Evolutionary conservation across 2,329 filamentous ascomycete species (phyloP).

Genomic region (Penicillium crustosum): DNA sequence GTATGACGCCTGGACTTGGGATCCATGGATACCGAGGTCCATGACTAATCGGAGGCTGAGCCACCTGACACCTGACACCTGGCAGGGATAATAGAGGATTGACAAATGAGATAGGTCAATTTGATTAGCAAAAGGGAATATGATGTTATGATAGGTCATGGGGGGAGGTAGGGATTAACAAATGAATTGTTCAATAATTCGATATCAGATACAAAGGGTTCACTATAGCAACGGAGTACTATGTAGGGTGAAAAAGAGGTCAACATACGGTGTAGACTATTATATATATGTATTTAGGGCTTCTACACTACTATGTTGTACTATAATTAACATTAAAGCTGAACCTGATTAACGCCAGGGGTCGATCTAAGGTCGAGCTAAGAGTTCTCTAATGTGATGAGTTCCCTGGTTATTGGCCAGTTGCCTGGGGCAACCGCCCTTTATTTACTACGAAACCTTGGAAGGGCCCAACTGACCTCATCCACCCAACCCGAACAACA

Average conservation of each 20-base stretch:
- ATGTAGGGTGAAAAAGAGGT: background rate
- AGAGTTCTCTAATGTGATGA: constrained; percentile 8
- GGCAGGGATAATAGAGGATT: background rate
- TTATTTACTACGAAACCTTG: constrained; percentile 8
- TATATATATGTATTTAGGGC: background rate
- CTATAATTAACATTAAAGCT: constrained; percentile 12
- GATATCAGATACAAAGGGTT: background rate
- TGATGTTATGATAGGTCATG: background rate
- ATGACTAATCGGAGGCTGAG: background rate
- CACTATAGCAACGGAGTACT: constrained; percentile 1
- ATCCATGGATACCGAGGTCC: background rate
- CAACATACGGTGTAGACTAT: background rate
- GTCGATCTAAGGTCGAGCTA: constrained; percentile 4
- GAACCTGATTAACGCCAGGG: constrained; percentile 7
- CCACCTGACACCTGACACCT: background rate
- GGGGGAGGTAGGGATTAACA: background rate
- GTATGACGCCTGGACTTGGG: background rate
- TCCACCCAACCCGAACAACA: constrained; percentile 3
- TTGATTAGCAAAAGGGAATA: background rate
- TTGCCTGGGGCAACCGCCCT: constrained; percentile 7
- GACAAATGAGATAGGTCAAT: constrained; percentile 2
- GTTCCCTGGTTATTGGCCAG: constrained; percentile 11
- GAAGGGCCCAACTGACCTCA: constrained; percentile 5
- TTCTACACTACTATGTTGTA: background rate
- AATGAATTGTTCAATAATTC: background rate